Percentiles rank a stretch among this genome's conserved stretches.
Evolutionary conservation across 2,329 filamentous ascomycete species (phyloP).

Genomic region (Colletotrichum australisinense): DNA sequence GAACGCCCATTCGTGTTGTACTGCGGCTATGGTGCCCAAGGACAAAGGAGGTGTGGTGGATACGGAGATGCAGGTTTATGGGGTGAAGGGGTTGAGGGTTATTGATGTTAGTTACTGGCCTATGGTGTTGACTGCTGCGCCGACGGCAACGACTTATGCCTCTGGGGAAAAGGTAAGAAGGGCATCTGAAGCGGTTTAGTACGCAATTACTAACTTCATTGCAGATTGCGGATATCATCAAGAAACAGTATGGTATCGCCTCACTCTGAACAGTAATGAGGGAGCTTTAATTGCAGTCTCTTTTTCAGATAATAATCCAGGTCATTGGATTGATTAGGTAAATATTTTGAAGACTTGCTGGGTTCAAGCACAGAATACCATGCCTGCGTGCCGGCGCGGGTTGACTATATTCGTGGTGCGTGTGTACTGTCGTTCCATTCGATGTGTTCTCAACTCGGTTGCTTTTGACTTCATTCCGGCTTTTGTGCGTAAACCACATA

Average conservation of each 20-base stretch:
- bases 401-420: too few relatives aligned
- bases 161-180: constrained; percentile 6
- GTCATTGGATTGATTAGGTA: too few relatives aligned
- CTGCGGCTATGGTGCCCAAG: constrained; percentile 36
- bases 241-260: constrained; percentile 7
- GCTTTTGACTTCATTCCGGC: neutral
- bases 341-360: too few relatives aligned
- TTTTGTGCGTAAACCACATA: constrained; percentile 20
- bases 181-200: too few relatives aligned
- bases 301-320: too few relatives aligned
- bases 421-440: neutral
- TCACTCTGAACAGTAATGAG: too few relatives aligned
- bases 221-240: constrained; percentile 15
- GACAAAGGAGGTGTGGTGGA: constrained; percentile 37
- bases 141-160: constrained; percentile 24
- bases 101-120: constrained; percentile 37
- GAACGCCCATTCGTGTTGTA: constrained; percentile 23
- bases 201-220: neutral
- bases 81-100: constrained; percentile 19
- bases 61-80: constrained; percentile 34
- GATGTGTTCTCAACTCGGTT: too few relatives aligned
- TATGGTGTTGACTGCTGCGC: constrained; percentile 20
- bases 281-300: too few relatives aligned
- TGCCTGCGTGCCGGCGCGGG: too few relatives aligned
- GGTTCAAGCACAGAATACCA: too few relatives aligned